Percentiles rank a stretch among this genome's conserved stretches.
Conservation (phyloP, 495 filamentous ascomycete species). For the Pyrenula massariospora region DNA sequence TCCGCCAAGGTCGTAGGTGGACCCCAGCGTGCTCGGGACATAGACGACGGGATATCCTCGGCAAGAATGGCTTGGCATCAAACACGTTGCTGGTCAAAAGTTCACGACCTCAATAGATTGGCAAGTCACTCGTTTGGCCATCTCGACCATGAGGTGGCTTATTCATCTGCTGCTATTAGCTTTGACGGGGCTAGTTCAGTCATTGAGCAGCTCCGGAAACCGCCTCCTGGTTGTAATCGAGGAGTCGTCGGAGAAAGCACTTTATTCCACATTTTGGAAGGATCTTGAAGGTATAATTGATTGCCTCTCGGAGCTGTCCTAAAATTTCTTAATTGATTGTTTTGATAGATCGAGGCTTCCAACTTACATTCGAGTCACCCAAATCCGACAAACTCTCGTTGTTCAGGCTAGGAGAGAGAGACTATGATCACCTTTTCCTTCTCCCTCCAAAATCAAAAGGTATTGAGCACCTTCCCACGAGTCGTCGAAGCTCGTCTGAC, state of each 20-base stretch:
- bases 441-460: conserved; percentile 84
- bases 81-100: background rate
- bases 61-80: background rate
- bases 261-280: conserved; percentile 70
- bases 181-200: conserved; percentile 54
- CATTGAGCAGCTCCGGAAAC: conserved; percentile 68
- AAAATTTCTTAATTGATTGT: conserved; percentile 8
- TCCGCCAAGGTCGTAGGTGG: too few species aligned
- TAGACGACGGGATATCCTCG: too few species aligned
- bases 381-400: conserved; percentile 73
- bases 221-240: conserved; percentile 81
- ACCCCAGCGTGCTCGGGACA: too few species aligned
- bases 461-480: conserved; percentile 14
- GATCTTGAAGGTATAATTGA: conserved; percentile 62
- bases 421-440: conserved; percentile 82
- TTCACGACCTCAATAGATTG: background rate
- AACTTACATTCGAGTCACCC: conserved; percentile 68
- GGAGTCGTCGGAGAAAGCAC: conserved; percentile 62
- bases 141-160: conserved; percentile 55
- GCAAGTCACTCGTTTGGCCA: background rate
- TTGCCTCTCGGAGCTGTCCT: conserved; percentile 7
- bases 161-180: conserved; percentile 55
- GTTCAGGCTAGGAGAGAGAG: conserved; percentile 76
- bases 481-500: conserved; percentile 16
- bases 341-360: conserved; percentile 64